Percentiles rank a stretch among this genome's conserved stretches.
These are phyloP conservation scores for Phellopilus nigrolimitatus DNA, from an alignment of 1,284 basidiomycete genomes.

Conservation along the genomic window DNA sequence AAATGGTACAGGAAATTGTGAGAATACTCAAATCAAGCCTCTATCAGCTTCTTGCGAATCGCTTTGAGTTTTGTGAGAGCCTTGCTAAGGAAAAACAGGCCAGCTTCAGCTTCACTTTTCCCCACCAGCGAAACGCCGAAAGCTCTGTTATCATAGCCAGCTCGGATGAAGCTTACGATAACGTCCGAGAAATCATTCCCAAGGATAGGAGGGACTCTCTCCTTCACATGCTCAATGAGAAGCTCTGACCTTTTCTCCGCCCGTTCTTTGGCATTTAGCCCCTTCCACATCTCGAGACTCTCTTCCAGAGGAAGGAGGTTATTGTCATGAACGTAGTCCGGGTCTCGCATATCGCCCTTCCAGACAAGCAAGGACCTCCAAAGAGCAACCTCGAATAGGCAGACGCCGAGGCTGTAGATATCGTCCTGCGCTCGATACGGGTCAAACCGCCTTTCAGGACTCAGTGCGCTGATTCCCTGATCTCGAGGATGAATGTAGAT, in stretches of 20 bases:
- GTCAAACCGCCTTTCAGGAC: not conserved
- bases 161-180: not conserved
- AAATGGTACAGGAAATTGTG: too few species aligned
- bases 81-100: too few species aligned
- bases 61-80: too few species aligned
- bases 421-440: slow-evolving; percentile 13
- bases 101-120: too few species aligned
- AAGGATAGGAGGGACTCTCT: not conserved
- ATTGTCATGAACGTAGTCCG: slow-evolving; percentile 5
- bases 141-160: slow-evolving; percentile 1
- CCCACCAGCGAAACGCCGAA: too few species aligned
- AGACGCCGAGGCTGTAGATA: slow-evolving; percentile 17
- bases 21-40: too few species aligned
- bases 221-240: not conserved
- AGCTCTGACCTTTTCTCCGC: not conserved
- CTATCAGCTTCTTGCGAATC: too few species aligned
- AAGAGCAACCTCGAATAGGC: slow-evolving; percentile 17
- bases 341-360: not conserved
- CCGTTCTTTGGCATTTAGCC: not conserved
- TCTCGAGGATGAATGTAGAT: slow-evolving; percentile 14
- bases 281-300: not conserved
- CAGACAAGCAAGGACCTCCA: slow-evolving; percentile 3
- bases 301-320: not conserved
- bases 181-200: not conserved
- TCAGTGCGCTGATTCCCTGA: not conserved